A percentile compares a stretch with the other conserved stretches of the same genome.
These are phyloP conservation scores for Hymenoscyphus repandus DNA, from an alignment of 2,329 filamentous ascomycete genomes.

Conservation along the genomic window DNA sequence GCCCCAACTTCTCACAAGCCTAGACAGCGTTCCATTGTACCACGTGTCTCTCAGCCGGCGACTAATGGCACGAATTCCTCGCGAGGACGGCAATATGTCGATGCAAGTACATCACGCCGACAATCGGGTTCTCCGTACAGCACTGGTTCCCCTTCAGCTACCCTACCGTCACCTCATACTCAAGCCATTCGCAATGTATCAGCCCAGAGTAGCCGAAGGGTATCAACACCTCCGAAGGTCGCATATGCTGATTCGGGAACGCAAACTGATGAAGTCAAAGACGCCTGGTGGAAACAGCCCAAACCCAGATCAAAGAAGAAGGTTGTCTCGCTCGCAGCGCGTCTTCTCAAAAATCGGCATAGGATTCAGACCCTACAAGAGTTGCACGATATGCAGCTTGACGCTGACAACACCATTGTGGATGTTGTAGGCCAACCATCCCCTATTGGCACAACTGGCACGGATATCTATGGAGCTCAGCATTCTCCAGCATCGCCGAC, in stretches of 20 bases:
- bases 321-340: constrained; percentile 27
- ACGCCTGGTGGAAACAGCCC: constrained; percentile 29
- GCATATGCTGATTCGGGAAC: constrained; percentile 27
- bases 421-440: constrained; percentile 15
- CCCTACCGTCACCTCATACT: constrained; percentile 17
- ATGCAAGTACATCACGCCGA: constrained; percentile 28
- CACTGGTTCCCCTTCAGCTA: constrained; percentile 25
- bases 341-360: constrained; percentile 28
- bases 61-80: constrained; percentile 16
- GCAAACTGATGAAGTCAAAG: constrained; percentile 29
- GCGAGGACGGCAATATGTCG: constrained; percentile 25
- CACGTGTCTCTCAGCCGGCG: constrained; percentile 23
- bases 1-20: constrained; percentile 27
- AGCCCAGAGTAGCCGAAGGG: constrained; percentile 21
- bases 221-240: constrained; percentile 19
- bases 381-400: constrained; percentile 8
- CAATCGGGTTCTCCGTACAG: constrained; percentile 29
- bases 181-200: constrained; percentile 9
- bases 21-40: constrained; percentile 28
- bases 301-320: constrained; percentile 18
- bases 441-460: constrained; percentile 22
- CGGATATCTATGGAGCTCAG: constrained; percentile 14
- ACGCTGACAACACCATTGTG: constrained; percentile 5
- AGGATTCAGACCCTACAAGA: constrained; percentile 19
- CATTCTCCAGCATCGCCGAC: constrained; percentile 19